Conservation (phyloP, 805 yeast genomes). For the Candida ulmi region DNA sequence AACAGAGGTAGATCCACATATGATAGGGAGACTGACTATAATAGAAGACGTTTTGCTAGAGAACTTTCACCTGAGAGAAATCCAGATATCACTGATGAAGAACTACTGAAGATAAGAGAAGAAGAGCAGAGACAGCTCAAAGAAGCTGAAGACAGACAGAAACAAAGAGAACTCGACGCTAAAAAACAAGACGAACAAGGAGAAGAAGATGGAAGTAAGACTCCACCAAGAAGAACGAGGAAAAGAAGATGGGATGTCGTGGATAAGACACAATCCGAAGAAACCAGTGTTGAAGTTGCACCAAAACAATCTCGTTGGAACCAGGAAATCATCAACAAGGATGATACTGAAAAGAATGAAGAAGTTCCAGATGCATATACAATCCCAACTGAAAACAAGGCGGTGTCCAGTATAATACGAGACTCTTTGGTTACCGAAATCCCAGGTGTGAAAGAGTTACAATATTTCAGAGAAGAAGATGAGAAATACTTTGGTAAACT, state of each 20-base stretch:
- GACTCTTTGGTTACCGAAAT: conserved; percentile 44
- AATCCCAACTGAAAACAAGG: conserved; percentile 45
- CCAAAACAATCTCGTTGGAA: conserved; percentile 28
- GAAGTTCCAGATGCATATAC: conserved; percentile 25
- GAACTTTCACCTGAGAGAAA: conserved; percentile 25
- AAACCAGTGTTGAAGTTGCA: conserved; percentile 10
- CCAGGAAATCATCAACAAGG: conserved; percentile 8
- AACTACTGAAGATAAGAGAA: conserved; percentile 36
- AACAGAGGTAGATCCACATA: conserved; percentile 23
- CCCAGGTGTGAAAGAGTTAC: conserved; percentile 62
- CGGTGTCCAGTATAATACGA: conserved; percentile 24
- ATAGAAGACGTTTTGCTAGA: conserved; percentile 31
- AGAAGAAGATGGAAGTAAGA: conserved; percentile 16
- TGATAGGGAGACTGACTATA: conserved; percentile 43
- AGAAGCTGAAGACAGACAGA: conserved; percentile 13
- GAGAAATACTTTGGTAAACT: conserved; percentile 64
- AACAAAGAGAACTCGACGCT: neutral
- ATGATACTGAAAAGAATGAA: neutral
- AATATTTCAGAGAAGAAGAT: conserved; percentile 68
- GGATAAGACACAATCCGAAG: conserved; percentile 9
- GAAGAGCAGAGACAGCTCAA: conserved; percentile 32
- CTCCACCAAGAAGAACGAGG: conserved; percentile 22
- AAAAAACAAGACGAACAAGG: neutral
- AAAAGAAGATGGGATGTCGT: conserved; percentile 23
- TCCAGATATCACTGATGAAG: conserved; percentile 32